Percentiles rank a stretch among this genome's conserved stretches.
Evolutionary conservation across 371 early-diverging fungal genomes (phyloP).

Genomic region (Batkoa obscura): DNA sequence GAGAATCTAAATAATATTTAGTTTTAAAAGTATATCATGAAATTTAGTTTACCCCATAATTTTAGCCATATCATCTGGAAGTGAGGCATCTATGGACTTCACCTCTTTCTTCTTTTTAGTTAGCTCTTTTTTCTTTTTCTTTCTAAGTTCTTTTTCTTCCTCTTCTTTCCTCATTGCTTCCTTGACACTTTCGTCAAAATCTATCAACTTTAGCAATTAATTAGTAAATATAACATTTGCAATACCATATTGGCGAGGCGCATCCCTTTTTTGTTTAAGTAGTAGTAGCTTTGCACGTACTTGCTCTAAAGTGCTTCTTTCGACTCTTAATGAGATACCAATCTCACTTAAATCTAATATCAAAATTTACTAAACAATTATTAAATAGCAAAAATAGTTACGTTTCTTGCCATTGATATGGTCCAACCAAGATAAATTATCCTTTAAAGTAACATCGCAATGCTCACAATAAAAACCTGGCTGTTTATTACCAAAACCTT

Average conservation of each 20-base stretch:
- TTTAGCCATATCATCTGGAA: slow-evolving; percentile 16
- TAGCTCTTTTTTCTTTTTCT: slow-evolving; percentile 21
- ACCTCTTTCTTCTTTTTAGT: slow-evolving; percentile 16
- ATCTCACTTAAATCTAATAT: slow-evolving; percentile 33
- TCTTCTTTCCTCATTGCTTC: slow-evolving; percentile 23
- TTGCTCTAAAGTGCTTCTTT: slow-evolving; percentile 27
- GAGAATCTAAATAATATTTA: too few species aligned
- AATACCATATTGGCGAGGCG: slow-evolving; percentile 21
- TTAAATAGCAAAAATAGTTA: slow-evolving; percentile 13
- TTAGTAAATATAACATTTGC: background rate
- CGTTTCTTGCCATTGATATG: slow-evolving; percentile 81
- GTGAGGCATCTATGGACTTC: too few species aligned
- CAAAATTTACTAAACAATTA: background rate
- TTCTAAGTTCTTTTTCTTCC: slow-evolving; percentile 19
- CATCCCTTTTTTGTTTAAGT: slow-evolving; percentile 24
- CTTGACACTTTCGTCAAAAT: slow-evolving; percentile 29
- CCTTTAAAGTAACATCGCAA: slow-evolving; percentile 73
- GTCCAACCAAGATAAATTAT: slow-evolving; percentile 67
- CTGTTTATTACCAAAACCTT: slow-evolving; percentile 35
- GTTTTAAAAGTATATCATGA: too few species aligned
- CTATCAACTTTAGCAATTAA: slow-evolving; percentile 9
- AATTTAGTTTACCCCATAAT: slow-evolving; percentile 16
- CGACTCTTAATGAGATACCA: slow-evolving; percentile 60
- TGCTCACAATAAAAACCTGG: slow-evolving; percentile 83
- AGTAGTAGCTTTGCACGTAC: slow-evolving; percentile 15